Base-by-base conservation (phyloP, 768 basidiomycete genomes). In the Boletus edulis region DNA sequence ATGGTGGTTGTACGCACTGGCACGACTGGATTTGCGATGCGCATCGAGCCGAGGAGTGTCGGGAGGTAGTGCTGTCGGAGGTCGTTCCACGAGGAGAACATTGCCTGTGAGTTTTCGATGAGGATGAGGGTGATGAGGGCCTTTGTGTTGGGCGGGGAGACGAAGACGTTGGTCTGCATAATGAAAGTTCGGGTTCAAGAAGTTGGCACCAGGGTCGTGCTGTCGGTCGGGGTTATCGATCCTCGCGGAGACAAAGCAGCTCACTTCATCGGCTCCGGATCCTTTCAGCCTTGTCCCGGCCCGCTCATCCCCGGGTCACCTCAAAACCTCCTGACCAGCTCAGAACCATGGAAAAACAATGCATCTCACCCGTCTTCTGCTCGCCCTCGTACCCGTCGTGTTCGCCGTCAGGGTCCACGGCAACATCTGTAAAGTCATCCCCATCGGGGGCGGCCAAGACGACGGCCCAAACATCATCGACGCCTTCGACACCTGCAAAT, bases 71-170 rank as follows among this genome's bases (percentile, higher is more conserved):
- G 75, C 62, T 78, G 75, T 57, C 75, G 71, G 34, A 84, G 76
- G 66, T 79, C 73, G 58, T 73, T 61, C 83, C 83, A 84, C 22
- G 75, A 68, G 7, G 57, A 18, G 24, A 68, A 65, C 72, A 82
- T 78, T 1, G 67, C 64, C 34, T 72, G 70, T 0, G 83, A 83
- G 61, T 84, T 83, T 69, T 85, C 83, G 58, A 84, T 74, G 55
- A 85, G 71, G 55, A 83, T 61, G 48, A 82, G 72, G n/a, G 75
- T 70, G 46, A 69, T 57, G 52, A 69, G 59, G 1, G 68, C 68
- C 38, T 55, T 62, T 8, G 54, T 56, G 1, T 53, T 40, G 7
- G 62, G 54, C 2, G 59, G 11, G 39, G 58, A 60, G n/a, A 58
- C 8, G 61, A 69, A 70, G 48, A 69, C 68, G 50, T 54, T 39